Conservation (phyloP, 129 eudicot genomes). For the Pseudognaphalium luteoalbum region DNA sequence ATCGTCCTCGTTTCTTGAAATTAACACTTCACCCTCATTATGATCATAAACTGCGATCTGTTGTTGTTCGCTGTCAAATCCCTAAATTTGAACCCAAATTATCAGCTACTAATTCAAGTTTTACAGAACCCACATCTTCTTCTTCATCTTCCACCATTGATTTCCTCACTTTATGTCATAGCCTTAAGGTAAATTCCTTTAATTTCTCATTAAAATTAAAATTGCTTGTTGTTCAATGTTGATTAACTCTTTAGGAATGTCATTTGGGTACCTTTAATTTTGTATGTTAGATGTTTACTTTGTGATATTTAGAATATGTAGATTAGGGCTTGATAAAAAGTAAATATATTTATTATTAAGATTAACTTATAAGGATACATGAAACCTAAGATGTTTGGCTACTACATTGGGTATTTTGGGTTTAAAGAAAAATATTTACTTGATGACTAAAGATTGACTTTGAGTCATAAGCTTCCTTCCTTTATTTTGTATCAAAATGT, state of each 20-base stretch:
- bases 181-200: slow-evolving; percentile 57
- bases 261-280: neutral
- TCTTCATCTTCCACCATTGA: slow-evolving; percentile 61
- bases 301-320: neutral
- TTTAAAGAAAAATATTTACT: neutral
- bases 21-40: slow-evolving; percentile 32
- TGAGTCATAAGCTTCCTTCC: neutral
- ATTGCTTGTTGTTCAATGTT: neutral
- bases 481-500: neutral
- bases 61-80: slow-evolving; percentile 41
- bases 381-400: slow-evolving; percentile 1
- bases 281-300: neutral
- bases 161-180: slow-evolving; percentile 82
- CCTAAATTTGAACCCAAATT: slow-evolving; percentile 44
- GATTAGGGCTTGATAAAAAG: neutral
- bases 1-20: slow-evolving; percentile 34
- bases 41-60: slow-evolving; percentile 44
- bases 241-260: neutral
- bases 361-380: neutral
- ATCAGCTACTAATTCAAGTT: slow-evolving; percentile 28
- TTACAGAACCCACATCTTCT: slow-evolving; percentile 32
- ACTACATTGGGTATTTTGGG: slow-evolving; percentile 15
- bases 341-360: neutral
- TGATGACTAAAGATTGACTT: neutral
- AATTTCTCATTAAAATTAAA: neutral